phyloP scores from a whole-genome alignment of 2,329 filamentous ascomycete species.

The Colletotrichum navitas region DNA sequence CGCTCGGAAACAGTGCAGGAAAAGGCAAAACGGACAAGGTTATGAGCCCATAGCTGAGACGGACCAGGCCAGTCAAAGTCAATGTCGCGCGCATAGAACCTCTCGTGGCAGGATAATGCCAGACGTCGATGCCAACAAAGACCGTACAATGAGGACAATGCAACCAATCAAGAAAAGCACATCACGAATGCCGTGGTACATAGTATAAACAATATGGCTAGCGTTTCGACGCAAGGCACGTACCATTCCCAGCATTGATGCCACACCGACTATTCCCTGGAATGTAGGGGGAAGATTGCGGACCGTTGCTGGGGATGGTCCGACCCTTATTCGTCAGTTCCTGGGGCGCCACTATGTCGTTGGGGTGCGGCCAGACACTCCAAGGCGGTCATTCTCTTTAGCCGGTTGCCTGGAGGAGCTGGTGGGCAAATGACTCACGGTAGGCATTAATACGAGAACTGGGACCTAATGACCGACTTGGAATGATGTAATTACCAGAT shows the following conservation, averaged over 20 bases:
- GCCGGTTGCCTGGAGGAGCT: neutral
- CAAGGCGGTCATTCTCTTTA: neutral
- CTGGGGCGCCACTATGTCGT: neutral
- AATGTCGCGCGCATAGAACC: neutral
- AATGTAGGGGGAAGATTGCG: neutral
- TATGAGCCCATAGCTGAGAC: neutral
- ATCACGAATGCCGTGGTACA: neutral
- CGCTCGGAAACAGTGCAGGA: slow-evolving; percentile 5
- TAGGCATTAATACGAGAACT: neutral
- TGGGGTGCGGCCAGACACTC: neutral
- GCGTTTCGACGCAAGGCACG: neutral
- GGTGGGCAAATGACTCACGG: neutral
- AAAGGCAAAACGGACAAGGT: neutral
- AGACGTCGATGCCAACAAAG: neutral
- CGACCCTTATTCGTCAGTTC: neutral
- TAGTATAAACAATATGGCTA: neutral
- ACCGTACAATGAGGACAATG: neutral
- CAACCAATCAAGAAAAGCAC: neutral
- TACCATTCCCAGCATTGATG: neutral
- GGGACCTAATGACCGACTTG: neutral
- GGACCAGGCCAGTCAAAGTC: neutral
- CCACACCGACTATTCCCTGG: neutral
- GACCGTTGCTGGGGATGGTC: neutral
- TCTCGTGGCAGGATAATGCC: neutral
- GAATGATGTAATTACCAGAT: neutral